Conservation (phyloP, 495 filamentous ascomycete genomes). For the Chaetomium tenue region DNA sequence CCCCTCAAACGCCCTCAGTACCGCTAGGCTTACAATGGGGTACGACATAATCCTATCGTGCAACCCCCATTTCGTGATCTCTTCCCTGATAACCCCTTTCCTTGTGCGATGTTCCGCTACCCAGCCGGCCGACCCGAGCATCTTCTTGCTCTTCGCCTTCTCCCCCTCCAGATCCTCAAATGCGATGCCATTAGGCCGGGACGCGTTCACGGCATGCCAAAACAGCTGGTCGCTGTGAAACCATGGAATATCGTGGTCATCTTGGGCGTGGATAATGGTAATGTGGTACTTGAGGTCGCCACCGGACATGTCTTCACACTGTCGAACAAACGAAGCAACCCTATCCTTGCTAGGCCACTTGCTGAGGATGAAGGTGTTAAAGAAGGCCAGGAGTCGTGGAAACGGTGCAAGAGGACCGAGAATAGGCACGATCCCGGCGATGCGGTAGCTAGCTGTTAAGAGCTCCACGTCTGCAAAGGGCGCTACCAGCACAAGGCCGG, state of each 20-base stretch:
- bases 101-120: slow-evolving; percentile 13
- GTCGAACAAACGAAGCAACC: slow-evolving; percentile 43
- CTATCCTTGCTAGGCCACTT: slow-evolving; percentile 52
- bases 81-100: slow-evolving; percentile 35
- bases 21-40: slow-evolving; percentile 57
- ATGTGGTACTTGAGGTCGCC: slow-evolving; percentile 50
- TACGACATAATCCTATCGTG: slow-evolving; percentile 58
- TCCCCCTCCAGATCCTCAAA: slow-evolving; percentile 24
- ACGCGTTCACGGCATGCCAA: slow-evolving; percentile 52
- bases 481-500: slow-evolving; percentile 70
- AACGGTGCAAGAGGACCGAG: slow-evolving; percentile 63
- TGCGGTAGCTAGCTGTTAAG: slow-evolving; percentile 59
- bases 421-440: slow-evolving; percentile 71
- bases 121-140: slow-evolving; percentile 12
- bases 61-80: slow-evolving; percentile 25
- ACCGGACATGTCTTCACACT: slow-evolving; percentile 38
- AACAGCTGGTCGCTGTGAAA: slow-evolving; percentile 55
- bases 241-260: slow-evolving; percentile 75
- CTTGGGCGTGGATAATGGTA: slow-evolving; percentile 65
- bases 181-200: slow-evolving; percentile 25
- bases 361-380: slow-evolving; percentile 45
- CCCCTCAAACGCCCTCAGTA: slow-evolving; percentile 57
- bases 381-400: slow-evolving; percentile 42
- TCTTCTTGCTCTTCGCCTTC: slow-evolving; percentile 12
- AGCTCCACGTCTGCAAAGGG: slow-evolving; percentile 70